A percentile compares a stretch with the other conserved stretches of the same genome.
phyloP scores from a whole-genome alignment of 306 rosid genomes.

The Vachellia pachyceras region DNA sequence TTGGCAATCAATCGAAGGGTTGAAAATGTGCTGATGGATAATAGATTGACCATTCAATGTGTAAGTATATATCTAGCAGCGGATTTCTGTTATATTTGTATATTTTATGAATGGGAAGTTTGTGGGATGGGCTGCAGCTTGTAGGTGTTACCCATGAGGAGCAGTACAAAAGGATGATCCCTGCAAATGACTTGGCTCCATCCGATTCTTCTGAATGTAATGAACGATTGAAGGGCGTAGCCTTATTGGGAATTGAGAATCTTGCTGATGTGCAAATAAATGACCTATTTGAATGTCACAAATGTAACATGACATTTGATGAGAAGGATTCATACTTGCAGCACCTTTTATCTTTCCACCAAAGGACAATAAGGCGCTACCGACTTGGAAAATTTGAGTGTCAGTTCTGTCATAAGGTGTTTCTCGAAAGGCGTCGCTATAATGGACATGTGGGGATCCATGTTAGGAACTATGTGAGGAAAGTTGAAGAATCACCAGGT shows the following conservation, averaged over 20 bases:
- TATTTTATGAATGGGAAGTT: constrained; percentile 30
- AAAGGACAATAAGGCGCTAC: constrained; percentile 80
- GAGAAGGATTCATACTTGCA: constrained; percentile 82
- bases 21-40: constrained; percentile 49
- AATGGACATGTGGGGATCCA: constrained; percentile 93
- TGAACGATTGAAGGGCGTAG: constrained; percentile 54
- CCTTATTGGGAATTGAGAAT: constrained; percentile 63
- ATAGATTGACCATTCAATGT: constrained; percentile 37
- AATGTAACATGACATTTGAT: constrained; percentile 74
- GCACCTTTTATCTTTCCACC: constrained; percentile 79
- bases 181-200: constrained; percentile 41
- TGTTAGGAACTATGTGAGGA: constrained; percentile 81
- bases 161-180: constrained; percentile 48
- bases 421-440: constrained; percentile 83
- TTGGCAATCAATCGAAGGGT: constrained; percentile 36
- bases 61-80: constrained; percentile 48
- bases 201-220: constrained; percentile 40
- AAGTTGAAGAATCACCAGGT: constrained; percentile 62
- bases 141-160: constrained; percentile 50
- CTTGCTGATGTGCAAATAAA: constrained; percentile 84
- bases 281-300: constrained; percentile 86
- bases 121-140: constrained; percentile 55
- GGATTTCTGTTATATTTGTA: constrained; percentile 2
- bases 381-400: constrained; percentile 91
- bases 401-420: constrained; percentile 93